Evolutionary conservation across 164 flowering plant species (phyloP), one percentile per base, ranked within the genome.

Genomic region (Chloranthus sessilifolius): DNA sequence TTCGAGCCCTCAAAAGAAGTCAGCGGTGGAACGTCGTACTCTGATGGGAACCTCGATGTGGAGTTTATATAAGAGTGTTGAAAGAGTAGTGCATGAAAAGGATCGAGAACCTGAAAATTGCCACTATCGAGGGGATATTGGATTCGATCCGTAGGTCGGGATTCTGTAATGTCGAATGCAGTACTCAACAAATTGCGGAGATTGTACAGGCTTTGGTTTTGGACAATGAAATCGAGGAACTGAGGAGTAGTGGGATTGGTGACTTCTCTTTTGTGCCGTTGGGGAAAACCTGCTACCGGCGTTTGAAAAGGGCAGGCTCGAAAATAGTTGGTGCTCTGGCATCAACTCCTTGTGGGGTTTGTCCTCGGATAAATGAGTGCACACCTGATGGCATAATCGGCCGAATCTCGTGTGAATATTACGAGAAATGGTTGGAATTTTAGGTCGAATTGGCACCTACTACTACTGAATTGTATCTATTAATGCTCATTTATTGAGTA

Each of bases 311-410:
- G 25, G 59, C 60, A 44, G 75, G 44, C 43, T 59, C 75, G 1
- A n/a, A n/a, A n/a, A 66, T 48, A 33, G 35, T 9, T 0, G 82
- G 79, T 7, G 74, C 77, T 2, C 41, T 86, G 69, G 78, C 86
- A 62, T 76, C 89, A 25, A 75, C 82, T 38, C 99, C 97, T 7
- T 92, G 99, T 53, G 97, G 95, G 29, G 84, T 74, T 61, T 92
- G 99, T 68, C 97, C 95, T 0, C 52, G 72, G 38, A 77, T 86
- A 15, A 65, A 52, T 33, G 50, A 60, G 2, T 92, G 97, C 60
- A 72, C 95, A 10, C 92, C 90, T 12, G 85, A 80, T 67, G 99
- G 99, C 19, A 48, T 81, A 31, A 77, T 92, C 53, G 83, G 91
- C 6, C 95, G 96, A 0, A 50, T 2, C 2, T 79, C 80, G 24